Conservation (phyloP, 306 rosid genomes). For the Fragaria iinumae region DNA sequence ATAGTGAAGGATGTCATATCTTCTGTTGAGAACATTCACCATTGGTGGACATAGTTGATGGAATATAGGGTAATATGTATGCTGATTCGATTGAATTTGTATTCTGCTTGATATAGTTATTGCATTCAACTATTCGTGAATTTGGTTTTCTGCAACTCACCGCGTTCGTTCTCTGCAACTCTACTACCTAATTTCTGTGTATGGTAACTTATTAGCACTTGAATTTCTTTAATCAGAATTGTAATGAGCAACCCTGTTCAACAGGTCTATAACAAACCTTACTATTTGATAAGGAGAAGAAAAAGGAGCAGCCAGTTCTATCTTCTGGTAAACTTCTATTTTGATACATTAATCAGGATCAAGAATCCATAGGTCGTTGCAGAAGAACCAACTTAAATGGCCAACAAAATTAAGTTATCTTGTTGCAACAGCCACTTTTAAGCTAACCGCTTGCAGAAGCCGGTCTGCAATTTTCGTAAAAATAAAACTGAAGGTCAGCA, state of each 20-base stretch:
- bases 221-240: background rate
- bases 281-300: background rate
- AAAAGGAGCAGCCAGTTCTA: background rate
- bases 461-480: background rate
- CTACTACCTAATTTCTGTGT: background rate
- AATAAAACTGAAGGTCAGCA: background rate
- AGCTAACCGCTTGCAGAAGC: background rate
- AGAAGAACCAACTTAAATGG: background rate
- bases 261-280: background rate
- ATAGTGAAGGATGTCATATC: background rate
- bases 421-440: background rate
- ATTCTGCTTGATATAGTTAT: background rate
- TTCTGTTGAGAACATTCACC: constrained; percentile 4
- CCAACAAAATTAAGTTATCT: background rate
- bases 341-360: background rate
- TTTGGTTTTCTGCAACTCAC: constrained; percentile 4
- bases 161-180: background rate
- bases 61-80: constrained; percentile 22
- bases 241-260: background rate
- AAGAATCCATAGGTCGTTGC: background rate
- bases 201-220: background rate
- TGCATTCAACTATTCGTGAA: background rate
- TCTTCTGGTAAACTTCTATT: background rate
- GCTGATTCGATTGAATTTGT: background rate
- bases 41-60: constrained; percentile 23